Conservation (phyloP, 352 stramenopile genomes). For the Stramenopiles sp. region DNA sequence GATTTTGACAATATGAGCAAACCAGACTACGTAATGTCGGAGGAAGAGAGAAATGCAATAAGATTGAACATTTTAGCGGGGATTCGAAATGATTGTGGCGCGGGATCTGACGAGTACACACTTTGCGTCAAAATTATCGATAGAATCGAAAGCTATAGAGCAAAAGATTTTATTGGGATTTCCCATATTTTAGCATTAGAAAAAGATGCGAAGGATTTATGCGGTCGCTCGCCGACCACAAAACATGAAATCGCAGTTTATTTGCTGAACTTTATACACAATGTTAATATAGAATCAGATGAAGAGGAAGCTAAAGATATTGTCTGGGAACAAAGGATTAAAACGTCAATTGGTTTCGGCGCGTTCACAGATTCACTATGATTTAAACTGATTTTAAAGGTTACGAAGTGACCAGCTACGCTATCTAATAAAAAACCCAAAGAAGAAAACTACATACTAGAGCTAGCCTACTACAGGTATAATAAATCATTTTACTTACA, state of each 20-base stretch:
- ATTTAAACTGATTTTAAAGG: too few relatives aligned
- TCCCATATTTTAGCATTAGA: background rate
- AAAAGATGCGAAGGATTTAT: background rate
- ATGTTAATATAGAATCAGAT: background rate
- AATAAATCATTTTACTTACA: too few relatives aligned
- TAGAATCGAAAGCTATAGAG: background rate
- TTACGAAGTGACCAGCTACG: too few relatives aligned
- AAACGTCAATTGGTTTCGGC: slow-evolving; percentile 4
- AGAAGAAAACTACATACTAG: too few relatives aligned
- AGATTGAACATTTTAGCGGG: background rate
- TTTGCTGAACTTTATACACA: background rate
- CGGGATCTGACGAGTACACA: background rate
- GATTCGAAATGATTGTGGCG: background rate
- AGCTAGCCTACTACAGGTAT: too few relatives aligned
- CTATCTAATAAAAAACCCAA: too few relatives aligned
- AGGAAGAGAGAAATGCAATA: background rate
- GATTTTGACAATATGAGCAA: background rate
- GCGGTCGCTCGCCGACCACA: background rate
- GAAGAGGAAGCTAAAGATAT: background rate
- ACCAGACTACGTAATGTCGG: background rate
- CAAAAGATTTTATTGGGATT: background rate
- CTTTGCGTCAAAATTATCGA: background rate
- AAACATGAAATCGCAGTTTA: background rate
- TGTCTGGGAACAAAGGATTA: background rate
- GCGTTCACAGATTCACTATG: background rate